Conservation (phyloP, 768 basidiomycete genomes). For the Mrakia hoshinonis region DNA sequence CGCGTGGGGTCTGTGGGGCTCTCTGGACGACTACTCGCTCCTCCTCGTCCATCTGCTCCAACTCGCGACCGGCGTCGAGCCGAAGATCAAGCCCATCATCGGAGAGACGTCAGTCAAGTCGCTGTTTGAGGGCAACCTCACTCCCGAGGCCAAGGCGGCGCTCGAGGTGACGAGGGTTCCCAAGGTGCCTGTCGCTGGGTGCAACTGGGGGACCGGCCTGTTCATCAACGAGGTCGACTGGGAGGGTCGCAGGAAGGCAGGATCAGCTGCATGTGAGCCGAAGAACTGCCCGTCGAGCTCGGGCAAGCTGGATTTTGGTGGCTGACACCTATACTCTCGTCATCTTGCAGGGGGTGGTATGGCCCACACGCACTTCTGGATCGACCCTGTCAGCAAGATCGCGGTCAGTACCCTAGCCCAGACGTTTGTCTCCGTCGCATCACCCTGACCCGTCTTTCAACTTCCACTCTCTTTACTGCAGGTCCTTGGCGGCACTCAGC, state of each 20-base stretch:
- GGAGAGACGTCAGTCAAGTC: not conserved
- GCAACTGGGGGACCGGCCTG: not conserved
- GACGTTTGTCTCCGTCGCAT: too few relatives aligned
- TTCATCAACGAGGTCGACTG: not conserved
- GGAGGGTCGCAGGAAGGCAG: not conserved
- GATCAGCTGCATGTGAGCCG: not conserved
- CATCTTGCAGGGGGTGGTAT: not conserved
- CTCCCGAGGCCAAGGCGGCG: not conserved
- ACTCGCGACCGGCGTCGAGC: not conserved
- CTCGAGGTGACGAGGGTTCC: not conserved
- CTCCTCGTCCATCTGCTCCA: not conserved
- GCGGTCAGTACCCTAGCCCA: not conserved
- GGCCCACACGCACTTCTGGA: not conserved
- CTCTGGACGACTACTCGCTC: not conserved
- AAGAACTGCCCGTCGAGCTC: too few relatives aligned
- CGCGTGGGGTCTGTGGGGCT: not conserved
- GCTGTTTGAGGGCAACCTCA: not conserved
- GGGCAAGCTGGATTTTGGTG: too few relatives aligned
- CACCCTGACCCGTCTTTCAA: too few relatives aligned
- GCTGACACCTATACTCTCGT: too few relatives aligned
- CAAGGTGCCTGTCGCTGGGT: not conserved
- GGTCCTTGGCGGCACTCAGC: not conserved
- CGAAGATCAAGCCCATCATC: not conserved
- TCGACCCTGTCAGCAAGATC: not conserved
- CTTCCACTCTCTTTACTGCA: not conserved